Evolutionary conservation across 352 stramenopile genomes (phyloP).

Genomic region (Saprolegnia diclina): DNA sequence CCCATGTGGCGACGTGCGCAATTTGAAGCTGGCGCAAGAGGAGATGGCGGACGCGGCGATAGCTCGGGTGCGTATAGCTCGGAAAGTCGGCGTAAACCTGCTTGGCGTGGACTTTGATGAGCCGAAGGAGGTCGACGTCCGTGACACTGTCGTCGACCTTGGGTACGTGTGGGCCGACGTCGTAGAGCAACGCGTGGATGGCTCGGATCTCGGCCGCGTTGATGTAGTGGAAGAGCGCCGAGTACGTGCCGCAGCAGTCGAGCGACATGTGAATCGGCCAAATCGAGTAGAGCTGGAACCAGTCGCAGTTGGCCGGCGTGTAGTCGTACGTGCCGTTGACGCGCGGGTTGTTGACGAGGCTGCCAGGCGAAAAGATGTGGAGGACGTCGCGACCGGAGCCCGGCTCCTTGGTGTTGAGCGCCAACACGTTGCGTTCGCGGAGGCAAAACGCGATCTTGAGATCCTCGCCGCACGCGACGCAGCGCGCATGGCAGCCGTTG

Average conservation of each 20-base stretch:
- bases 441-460: slow-evolving; percentile 23
- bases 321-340: slow-evolving; percentile 24
- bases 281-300: slow-evolving; percentile 26
- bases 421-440: slow-evolving; percentile 9
- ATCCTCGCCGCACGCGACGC: slow-evolving; percentile 19
- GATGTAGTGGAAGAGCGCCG: slow-evolving; percentile 24
- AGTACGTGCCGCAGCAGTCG: slow-evolving; percentile 23
- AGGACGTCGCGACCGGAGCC: not conserved
- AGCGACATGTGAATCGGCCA: slow-evolving; percentile 26
- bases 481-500: slow-evolving; percentile 4
- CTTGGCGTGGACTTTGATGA: slow-evolving; percentile 21
- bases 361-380: slow-evolving; percentile 25
- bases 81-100: slow-evolving; percentile 13
- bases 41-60: slow-evolving; percentile 12
- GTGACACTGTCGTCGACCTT: not conserved
- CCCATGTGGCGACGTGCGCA: not conserved
- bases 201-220: slow-evolving; percentile 25
- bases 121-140: not conserved
- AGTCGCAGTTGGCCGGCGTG: slow-evolving; percentile 25
- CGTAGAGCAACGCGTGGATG: slow-evolving; percentile 20
- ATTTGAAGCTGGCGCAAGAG: slow-evolving; percentile 20
- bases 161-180: slow-evolving; percentile 18
- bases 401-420: slow-evolving; percentile 18
- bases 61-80: slow-evolving; percentile 20
- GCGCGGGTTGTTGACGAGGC: slow-evolving; percentile 20